Conservation (phyloP, 768 basidiomycete species). For the Psilocybe sp. region DNA sequence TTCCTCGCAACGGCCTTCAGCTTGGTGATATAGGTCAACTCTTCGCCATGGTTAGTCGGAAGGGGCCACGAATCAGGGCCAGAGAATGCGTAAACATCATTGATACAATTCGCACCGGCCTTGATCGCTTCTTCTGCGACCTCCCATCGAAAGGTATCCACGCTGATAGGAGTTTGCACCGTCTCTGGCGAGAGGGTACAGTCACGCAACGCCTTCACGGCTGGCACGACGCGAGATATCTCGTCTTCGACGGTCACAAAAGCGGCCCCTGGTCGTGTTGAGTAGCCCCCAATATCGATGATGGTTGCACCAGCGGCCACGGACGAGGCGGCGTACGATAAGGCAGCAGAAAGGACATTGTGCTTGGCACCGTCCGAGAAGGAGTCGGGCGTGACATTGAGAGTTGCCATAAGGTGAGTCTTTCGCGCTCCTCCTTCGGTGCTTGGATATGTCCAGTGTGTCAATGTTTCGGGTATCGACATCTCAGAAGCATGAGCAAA, state of each 20-base stretch:
- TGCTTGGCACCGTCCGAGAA: constrained; percentile 85
- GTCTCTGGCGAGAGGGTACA: constrained; percentile 24
- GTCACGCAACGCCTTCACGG: constrained; percentile 34
- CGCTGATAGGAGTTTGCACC: constrained; percentile 54
- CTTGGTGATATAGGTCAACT: constrained; percentile 38
- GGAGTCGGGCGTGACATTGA: constrained; percentile 94
- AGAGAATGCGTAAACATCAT: constrained; percentile 84
- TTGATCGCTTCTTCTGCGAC: constrained; percentile 74
- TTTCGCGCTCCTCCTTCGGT: constrained; percentile 20
- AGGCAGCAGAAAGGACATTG: constrained; percentile 47
- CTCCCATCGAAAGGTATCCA: constrained; percentile 85
- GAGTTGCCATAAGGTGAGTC: constrained; percentile 85
- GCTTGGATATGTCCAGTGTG: constrained; percentile 45
- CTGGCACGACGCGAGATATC: constrained; percentile 65
- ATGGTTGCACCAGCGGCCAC: constrained; percentile 65
- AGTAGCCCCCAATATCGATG: constrained; percentile 92
- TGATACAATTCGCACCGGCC: constrained; percentile 90
- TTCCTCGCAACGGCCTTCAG: constrained; percentile 70
- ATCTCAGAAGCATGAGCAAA: constrained; percentile 14
- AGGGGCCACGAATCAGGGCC: constrained; percentile 48
- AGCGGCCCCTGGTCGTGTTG: constrained; percentile 79
- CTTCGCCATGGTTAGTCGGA: constrained; percentile 17
- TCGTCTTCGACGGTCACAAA: constrained; percentile 73
- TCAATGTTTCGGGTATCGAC: constrained; percentile 43
- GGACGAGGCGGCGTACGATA: constrained; percentile 50